Base-by-base conservation (phyloP, 371 early-diverging fungal species). In the Saksenaea oblongispora region DNA sequence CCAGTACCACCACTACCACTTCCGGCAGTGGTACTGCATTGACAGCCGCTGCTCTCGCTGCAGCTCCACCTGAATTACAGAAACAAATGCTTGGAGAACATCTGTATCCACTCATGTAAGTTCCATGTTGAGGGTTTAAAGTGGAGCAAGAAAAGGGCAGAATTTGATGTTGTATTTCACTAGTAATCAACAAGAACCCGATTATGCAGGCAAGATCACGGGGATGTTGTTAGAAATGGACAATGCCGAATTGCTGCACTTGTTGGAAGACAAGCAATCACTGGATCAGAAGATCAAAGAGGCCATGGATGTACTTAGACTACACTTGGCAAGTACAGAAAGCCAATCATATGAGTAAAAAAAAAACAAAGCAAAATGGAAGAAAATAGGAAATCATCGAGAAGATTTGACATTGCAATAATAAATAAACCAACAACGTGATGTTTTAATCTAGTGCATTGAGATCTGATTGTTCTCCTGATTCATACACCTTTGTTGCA, bases 181-280 rank as follows among this genome's bases (percentile, higher is more conserved):
- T 53, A 68, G 68, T 22, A 56, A 69, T 41, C 65, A 66, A 56
- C 82, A 78, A 70, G 87, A 93, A 74, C 89, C 88, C 62, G 86
- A 87, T 55, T 78, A 80, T 64, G 96, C 98, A 66, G 95, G 95
- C 75, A 98, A 98, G 91, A 94, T 98, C 73, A 98, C 98, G 15
- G 98, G 98, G 65, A 98, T 98, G 98, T 85, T 98, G 56, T 83
- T 98, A 62, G 98, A 98, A 84, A 98, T 98, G 97, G 97, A 97
- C 73, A 94, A 94, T 74, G 82, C 86, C 63, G 98, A 98, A 81
- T 80, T 98, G 56, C 76, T 98, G 70, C 90, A 92, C 77, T 74
- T 98, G 61, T 72, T 98, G 53, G 96, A 95, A 79, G 85, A 85
- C 74, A 75, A 76, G 69, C 87, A 82, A 57, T 90, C 92, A 44